Evolutionary conservation across 2,329 filamentous ascomycete species (phyloP), one percentile per base, ranked within the genome.

Genomic region (Blastomyces parvus): DNA sequence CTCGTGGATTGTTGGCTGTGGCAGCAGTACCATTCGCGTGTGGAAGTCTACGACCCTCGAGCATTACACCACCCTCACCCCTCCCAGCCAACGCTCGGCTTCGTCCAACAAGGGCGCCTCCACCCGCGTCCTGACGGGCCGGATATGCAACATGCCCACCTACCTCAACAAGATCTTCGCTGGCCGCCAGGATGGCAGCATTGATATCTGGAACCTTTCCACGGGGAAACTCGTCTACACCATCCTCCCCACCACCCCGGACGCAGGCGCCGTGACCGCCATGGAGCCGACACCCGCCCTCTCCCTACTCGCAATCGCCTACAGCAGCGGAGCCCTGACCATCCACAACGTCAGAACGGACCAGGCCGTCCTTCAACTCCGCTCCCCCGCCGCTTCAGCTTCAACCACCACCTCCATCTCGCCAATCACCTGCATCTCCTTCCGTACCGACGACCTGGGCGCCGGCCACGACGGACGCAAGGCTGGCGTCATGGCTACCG

Each of bases 171-270:
- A 99, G 77, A 84, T 99, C 55, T 91, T 97, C 67, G 89, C 91
- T 2, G 95, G 91, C 11, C 87, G 91, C 70, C 84, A 84, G 66
- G 91, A 99, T 74, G 94, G 94, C 7, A 88, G 87, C 74, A 87
- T 97, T 9, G 94, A 99, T 72, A 96, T 99, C 60, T 99, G 94
- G 93, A 99, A 99, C 72, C 81, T 99, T 65, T 95, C 89, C 73
- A 96, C 90, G 3, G 92, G 82, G 58, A 96, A 95, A 74, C 82
- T 97, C 62, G 85, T 99, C 36, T 95, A 97, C 75, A 95, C 91
- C 1, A 87, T 99, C 60, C 79, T 94, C 17, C 89, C 94, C 0
- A 87, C 89, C 0, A 83, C 84, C 9, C 81, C 87, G 2, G 82
- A 86, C 61, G 88, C 85, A 68, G 93, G 92, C 57, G 82, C 88